Conservation (phyloP, 768 basidiomycete genomes). For the Trametes meyenii region DNA sequence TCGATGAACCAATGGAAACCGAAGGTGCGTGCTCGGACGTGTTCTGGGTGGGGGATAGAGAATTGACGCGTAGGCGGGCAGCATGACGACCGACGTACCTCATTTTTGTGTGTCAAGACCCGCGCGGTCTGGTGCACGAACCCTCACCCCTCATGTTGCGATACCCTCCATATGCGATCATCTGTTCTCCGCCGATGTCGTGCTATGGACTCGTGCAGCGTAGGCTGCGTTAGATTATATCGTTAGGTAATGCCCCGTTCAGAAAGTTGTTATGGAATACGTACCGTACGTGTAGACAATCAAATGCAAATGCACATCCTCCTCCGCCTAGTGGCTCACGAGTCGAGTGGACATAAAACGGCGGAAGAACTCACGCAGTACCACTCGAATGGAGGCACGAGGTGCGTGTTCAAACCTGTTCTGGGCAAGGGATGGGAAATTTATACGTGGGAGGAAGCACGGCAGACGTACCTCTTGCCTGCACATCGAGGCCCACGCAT, state of each 20-base stretch:
- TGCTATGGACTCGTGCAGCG: neutral
- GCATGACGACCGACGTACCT: neutral
- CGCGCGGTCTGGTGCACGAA: neutral
- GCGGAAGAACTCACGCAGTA: neutral
- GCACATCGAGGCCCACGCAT: neutral
- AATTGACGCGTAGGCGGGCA: neutral
- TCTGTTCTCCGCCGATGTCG: neutral
- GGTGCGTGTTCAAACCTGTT: neutral
- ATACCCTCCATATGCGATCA: neutral
- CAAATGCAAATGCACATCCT: neutral
- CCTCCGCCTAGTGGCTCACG: neutral
- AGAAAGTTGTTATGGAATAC: constrained; percentile 7
- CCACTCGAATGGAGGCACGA: neutral
- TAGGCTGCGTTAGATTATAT: constrained; percentile 10
- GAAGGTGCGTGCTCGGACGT: constrained; percentile 6
- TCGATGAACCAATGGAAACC: constrained; percentile 8
- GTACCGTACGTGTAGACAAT: constrained; percentile 16
- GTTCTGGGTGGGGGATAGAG: neutral
- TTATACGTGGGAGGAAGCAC: neutral
- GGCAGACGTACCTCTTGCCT: neutral
- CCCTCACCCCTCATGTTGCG: neutral
- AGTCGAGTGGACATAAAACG: neutral
- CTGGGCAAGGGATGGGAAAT: neutral
- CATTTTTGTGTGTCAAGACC: neutral
- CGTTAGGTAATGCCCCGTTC: constrained; percentile 11